Evolutionary conservation across 1,139 yeast species (phyloP).

Genomic region (Petasospora rhodanensis): DNA sequence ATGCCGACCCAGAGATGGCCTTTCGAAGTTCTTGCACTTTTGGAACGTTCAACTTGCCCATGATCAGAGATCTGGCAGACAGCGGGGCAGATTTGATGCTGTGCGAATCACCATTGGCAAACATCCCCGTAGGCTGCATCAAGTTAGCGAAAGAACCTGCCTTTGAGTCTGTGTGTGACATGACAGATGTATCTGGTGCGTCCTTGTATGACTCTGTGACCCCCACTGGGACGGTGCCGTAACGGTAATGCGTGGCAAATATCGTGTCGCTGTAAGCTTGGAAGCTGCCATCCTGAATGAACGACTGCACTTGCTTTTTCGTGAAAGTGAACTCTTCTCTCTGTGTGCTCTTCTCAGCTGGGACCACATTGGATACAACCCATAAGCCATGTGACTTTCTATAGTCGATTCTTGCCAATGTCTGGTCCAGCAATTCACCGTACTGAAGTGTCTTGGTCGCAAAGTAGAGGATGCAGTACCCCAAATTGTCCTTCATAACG

Average conservation of each 20-base stretch:
- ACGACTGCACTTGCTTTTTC: slow-evolving; percentile 8
- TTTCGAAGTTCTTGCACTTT: slow-evolving; percentile 45
- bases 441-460: slow-evolving; percentile 10
- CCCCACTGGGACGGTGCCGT: slow-evolving; percentile 2
- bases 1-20: slow-evolving; percentile 29
- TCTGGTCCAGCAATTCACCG: slow-evolving; percentile 10
- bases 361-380: slow-evolving; percentile 12
- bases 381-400: slow-evolving; percentile 16
- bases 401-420: slow-evolving; percentile 18
- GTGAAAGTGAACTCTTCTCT: slow-evolving; percentile 9
- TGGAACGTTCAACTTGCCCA: slow-evolving; percentile 30
- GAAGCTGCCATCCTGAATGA: slow-evolving; percentile 5
- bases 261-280: slow-evolving; percentile 17
- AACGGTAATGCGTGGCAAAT: slow-evolving; percentile 21
- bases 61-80: slow-evolving; percentile 23
- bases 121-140: slow-evolving; percentile 13
- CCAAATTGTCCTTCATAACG: slow-evolving; percentile 21
- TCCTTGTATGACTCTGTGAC: slow-evolving; percentile 6
- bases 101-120: slow-evolving; percentile 14
- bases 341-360: slow-evolving; percentile 9
- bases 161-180: slow-evolving; percentile 12
- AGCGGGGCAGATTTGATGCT: slow-evolving; percentile 24
- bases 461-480: slow-evolving; percentile 14
- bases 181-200: slow-evolving; percentile 6
- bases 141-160: slow-evolving; percentile 17